A percentile compares a stretch with the other conserved stretches of the same genome.
These are phyloP conservation scores for Infundibulicybe gibba DNA, from an alignment of 768 basidiomycete species.

Conservation along the genomic window DNA sequence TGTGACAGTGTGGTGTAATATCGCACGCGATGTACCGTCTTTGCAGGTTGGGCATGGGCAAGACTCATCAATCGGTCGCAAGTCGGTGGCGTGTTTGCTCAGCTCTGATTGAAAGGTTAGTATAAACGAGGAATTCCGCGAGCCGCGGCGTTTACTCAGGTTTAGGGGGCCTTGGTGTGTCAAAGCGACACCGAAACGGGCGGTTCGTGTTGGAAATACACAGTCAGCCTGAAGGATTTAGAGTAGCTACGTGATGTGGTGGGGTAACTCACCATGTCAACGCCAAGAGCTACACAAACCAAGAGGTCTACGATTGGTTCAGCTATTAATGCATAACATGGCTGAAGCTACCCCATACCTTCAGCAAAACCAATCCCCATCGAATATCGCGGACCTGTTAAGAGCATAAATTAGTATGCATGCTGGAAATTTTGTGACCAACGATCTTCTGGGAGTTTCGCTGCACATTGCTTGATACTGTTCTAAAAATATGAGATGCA, in stretches of 20 bases:
- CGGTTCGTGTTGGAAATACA: constrained; percentile 90
- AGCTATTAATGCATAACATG: not conserved
- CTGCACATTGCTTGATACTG: constrained; percentile 82
- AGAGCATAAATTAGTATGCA: constrained; percentile 7
- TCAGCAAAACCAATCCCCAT: constrained; percentile 95
- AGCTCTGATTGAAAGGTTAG: constrained; percentile 41
- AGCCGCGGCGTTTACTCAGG: constrained; percentile 48
- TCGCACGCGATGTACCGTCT: constrained; percentile 62
- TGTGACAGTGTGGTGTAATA: constrained; percentile 72
- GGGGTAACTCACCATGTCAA: constrained; percentile 70
- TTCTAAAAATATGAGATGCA: not conserved
- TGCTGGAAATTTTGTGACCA: constrained; percentile 20
- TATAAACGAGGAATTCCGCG: not conserved
- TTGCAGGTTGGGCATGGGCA: constrained; percentile 89
- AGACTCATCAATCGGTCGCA: constrained; percentile 64
- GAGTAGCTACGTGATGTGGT: not conserved
- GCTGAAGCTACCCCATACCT: constrained; percentile 39
- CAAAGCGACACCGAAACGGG: constrained; percentile 86
- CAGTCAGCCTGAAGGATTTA: constrained; percentile 68
- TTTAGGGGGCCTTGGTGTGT: constrained; percentile 82
- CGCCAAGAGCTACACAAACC: constrained; percentile 87
- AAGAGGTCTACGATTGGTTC: constrained; percentile 57
- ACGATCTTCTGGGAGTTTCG: constrained; percentile 77
- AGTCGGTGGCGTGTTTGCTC: constrained; percentile 65
- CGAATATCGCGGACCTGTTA: constrained; percentile 77